A percentile compares a stretch with the other conserved stretches of the same genome.
Evolutionary conservation across 2,329 filamentous ascomycete species (phyloP).

Genomic region (Ophiostoma triangulosporum): DNA sequence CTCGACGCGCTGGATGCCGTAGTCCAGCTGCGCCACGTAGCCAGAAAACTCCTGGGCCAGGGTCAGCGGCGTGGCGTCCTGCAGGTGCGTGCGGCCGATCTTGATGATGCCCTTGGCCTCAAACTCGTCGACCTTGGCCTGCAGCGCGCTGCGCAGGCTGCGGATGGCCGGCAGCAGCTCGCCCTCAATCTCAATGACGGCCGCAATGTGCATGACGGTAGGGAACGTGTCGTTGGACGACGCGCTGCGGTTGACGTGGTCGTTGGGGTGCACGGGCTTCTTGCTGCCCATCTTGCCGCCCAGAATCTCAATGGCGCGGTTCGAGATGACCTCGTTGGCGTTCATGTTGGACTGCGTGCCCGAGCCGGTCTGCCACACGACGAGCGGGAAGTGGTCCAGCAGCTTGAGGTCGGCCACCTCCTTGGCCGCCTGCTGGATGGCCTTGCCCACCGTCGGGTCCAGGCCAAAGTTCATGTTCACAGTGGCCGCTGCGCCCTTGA

Average conservation of each 20-base stretch:
- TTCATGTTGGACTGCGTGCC: constrained; percentile 99
- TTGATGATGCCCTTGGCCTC: constrained; percentile 85
- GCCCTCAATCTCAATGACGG: constrained; percentile 82
- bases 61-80: constrained; percentile 91
- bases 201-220: constrained; percentile 98
- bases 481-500: constrained; percentile 90
- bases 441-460: constrained; percentile 77
- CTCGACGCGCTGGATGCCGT: constrained; percentile 77
- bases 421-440: constrained; percentile 85
- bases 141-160: constrained; percentile 69
- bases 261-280: constrained; percentile 98
- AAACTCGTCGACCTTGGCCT: constrained; percentile 81
- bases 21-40: constrained; percentile 89
- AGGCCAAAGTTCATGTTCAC: constrained; percentile 95
- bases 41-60: constrained; percentile 96
- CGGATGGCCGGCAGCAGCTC: constrained; percentile 70
- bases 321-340: constrained; percentile 98
- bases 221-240: constrained; percentile 99
- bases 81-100: constrained; percentile 94
- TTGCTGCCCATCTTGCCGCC: constrained; percentile 90
- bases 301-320: constrained; percentile 95
- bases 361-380: constrained; percentile 98
- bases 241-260: constrained; percentile 98
- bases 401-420: constrained; percentile 93
- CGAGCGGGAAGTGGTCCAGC: constrained; percentile 91